These are phyloP conservation scores for Trichoderma brevicompactum DNA, from an alignment of 2,329 filamentous ascomycete genomes.

Conservation along the genomic window DNA sequence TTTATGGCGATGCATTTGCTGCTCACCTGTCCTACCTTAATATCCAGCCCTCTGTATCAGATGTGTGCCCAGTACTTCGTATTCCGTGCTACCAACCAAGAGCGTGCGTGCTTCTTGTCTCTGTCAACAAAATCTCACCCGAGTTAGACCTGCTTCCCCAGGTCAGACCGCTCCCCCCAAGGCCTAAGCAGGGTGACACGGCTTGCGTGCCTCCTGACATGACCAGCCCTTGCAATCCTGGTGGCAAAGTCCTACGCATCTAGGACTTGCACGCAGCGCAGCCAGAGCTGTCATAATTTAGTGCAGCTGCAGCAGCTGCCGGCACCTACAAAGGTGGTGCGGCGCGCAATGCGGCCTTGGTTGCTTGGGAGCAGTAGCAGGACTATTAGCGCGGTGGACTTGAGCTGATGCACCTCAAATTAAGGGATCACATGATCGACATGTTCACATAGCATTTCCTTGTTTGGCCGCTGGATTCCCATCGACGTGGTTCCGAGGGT, in stretches of 20 bases:
- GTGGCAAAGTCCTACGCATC: constrained; percentile 28
- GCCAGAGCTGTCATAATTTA: constrained; percentile 20
- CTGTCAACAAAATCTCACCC: not conserved
- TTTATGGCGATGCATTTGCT: not conserved
- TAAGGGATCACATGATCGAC: constrained; percentile 23
- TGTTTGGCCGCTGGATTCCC: not conserved
- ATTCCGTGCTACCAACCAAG: constrained; percentile 2
- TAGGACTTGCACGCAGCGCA: constrained; percentile 27
- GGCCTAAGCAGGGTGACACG: constrained; percentile 28
- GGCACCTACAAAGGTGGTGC: too few species aligned
- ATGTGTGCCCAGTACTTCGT: not conserved
- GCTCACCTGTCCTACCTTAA: too few species aligned
- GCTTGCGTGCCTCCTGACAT: constrained; percentile 28
- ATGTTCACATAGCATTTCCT: constrained; percentile 12
- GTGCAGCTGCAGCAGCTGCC: not conserved
- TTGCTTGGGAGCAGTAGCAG: not conserved
- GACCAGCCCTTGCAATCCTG: constrained; percentile 23
- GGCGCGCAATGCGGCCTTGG: not conserved
- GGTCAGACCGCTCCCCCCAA: constrained; percentile 28
- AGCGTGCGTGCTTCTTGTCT: constrained; percentile 1
- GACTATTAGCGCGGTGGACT: too few species aligned
- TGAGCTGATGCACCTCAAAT: constrained; percentile 14
- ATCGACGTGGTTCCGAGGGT: not conserved
- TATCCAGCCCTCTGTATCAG: not conserved
- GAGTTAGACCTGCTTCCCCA: constrained; percentile 12